phyloP scores from a whole-genome alignment of 2,329 filamentous ascomycete genomes.

The Neonectria magnoliae region DNA sequence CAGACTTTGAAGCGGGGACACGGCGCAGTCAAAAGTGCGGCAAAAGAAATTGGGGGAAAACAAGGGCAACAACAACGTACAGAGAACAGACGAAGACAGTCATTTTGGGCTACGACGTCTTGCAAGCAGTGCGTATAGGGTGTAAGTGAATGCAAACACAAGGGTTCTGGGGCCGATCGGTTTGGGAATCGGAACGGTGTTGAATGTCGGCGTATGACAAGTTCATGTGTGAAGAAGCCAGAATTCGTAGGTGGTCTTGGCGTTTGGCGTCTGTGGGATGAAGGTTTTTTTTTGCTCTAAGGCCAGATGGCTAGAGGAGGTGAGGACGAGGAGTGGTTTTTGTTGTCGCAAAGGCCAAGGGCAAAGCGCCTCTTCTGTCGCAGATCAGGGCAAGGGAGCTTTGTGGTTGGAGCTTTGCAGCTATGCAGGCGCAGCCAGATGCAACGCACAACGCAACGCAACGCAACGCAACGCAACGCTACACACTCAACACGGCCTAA shows the following conservation, averaged over 20 bases:
- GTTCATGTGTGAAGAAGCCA: slow-evolving; percentile 36
- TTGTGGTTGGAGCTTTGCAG: slow-evolving; percentile 17
- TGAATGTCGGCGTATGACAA: slow-evolving; percentile 38
- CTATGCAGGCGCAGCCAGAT: slow-evolving; percentile 25
- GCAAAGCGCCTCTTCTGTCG: slow-evolving; percentile 43
- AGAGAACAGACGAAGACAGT: slow-evolving; percentile 55
- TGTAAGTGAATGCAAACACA: slow-evolving; percentile 17
- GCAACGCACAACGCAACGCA: slow-evolving; percentile 13
- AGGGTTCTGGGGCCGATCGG: slow-evolving; percentile 4
- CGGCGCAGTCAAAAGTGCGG: neutral
- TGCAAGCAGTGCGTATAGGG: slow-evolving; percentile 16
- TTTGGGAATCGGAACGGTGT: slow-evolving; percentile 23
- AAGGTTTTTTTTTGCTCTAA: neutral
- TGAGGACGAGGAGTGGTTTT: slow-evolving; percentile 21
- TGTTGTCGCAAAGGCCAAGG: slow-evolving; percentile 29
- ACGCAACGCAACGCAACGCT: slow-evolving; percentile 2
- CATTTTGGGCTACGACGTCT: slow-evolving; percentile 46
- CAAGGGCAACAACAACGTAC: slow-evolving; percentile 41
- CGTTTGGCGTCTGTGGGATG: neutral
- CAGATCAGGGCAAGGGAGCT: slow-evolving; percentile 31
- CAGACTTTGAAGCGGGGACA: slow-evolving; percentile 27
- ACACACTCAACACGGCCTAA: slow-evolving; percentile 17
- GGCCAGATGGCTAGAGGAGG: slow-evolving; percentile 7
- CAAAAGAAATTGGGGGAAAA: neutral
- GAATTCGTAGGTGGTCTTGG: slow-evolving; percentile 3